Conservation (phyloP, 2,329 filamentous ascomycete genomes). For the Daldinia eschscholtzii region DNA sequence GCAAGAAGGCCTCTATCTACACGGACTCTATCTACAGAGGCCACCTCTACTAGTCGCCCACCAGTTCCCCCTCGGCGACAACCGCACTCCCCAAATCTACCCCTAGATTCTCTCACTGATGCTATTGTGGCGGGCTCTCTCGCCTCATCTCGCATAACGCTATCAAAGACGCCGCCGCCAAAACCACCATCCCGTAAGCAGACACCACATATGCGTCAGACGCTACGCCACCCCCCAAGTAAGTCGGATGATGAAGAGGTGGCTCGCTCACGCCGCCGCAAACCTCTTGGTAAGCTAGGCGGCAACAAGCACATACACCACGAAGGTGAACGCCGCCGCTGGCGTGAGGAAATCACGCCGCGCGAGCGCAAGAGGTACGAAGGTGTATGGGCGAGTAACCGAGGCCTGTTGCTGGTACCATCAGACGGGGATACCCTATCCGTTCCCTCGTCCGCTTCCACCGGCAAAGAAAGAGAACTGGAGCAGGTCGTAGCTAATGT, state of each 20-base stretch:
- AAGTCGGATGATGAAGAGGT: constrained; percentile 66
- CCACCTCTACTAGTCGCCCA: constrained; percentile 14
- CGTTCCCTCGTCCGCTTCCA: not conserved
- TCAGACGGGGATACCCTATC: constrained; percentile 1
- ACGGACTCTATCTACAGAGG: constrained; percentile 27
- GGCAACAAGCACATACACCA: constrained; percentile 79
- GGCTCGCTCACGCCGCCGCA: constrained; percentile 56
- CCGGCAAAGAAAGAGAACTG: constrained; percentile 38
- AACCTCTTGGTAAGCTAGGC: constrained; percentile 62
- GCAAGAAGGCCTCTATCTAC: constrained; percentile 38
- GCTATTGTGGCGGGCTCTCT: constrained; percentile 82
- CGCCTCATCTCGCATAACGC: constrained; percentile 69
- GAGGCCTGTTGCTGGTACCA: constrained; percentile 64
- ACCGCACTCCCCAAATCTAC: constrained; percentile 56
- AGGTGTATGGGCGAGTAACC: constrained; percentile 86
- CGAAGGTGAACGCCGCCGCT: constrained; percentile 79
- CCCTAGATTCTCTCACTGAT: constrained; percentile 75
- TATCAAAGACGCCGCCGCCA: constrained; percentile 56
- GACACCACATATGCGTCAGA: constrained; percentile 71
- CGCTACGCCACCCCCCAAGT: constrained; percentile 69
- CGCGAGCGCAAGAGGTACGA: constrained; percentile 84
- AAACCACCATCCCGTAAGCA: constrained; percentile 57
- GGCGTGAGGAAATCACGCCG: constrained; percentile 80
- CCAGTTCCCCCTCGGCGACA: constrained; percentile 34
- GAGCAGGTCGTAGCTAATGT: constrained; percentile 73